Percentiles rank a stretch among this genome's conserved stretches.
These are phyloP conservation scores for Pleurotus eryngii DNA, from an alignment of 768 basidiomycete species.

Conservation along the genomic window DNA sequence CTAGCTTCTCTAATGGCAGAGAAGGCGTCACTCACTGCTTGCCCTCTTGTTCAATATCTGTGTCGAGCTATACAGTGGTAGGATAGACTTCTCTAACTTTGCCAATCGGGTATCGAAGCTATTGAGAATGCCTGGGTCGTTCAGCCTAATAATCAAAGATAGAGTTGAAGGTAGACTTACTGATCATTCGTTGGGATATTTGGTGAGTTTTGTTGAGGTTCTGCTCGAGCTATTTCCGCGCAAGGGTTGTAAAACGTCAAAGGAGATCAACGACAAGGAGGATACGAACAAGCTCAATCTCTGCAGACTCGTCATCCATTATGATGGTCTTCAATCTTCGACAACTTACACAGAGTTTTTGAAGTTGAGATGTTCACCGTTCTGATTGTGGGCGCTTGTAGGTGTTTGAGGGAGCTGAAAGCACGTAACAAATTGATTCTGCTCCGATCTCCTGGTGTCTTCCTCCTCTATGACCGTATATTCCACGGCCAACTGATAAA, in stretches of 20 bases:
- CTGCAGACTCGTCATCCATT: slow-evolving; percentile 67
- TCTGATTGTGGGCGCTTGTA: too few species aligned
- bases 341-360: too few species aligned
- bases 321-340: too few species aligned
- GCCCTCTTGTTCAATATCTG: slow-evolving; percentile 71
- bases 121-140: slow-evolving; percentile 66
- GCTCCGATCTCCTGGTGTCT: too few species aligned
- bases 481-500: too few species aligned
- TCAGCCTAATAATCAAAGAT: slow-evolving; percentile 19
- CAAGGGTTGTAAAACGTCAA: slow-evolving; percentile 65
- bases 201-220: slow-evolving; percentile 84
- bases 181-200: slow-evolving; percentile 83
- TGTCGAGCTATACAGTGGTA: slow-evolving; percentile 77
- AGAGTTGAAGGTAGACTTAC: slow-evolving; percentile 38
- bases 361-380: too few species aligned
- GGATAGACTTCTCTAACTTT: slow-evolving; percentile 81
- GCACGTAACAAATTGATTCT: too few species aligned
- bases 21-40: slow-evolving; percentile 52
- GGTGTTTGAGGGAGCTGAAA: too few species aligned
- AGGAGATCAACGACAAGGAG: background rate
- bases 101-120: slow-evolving; percentile 82
- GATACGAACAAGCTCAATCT: slow-evolving; percentile 62
- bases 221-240: slow-evolving; percentile 64
- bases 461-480: too few species aligned
- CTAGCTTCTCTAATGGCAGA: background rate